phyloP scores from a whole-genome alignment of 768 basidiomycete species.

The Candolleomyces efflorescens region DNA sequence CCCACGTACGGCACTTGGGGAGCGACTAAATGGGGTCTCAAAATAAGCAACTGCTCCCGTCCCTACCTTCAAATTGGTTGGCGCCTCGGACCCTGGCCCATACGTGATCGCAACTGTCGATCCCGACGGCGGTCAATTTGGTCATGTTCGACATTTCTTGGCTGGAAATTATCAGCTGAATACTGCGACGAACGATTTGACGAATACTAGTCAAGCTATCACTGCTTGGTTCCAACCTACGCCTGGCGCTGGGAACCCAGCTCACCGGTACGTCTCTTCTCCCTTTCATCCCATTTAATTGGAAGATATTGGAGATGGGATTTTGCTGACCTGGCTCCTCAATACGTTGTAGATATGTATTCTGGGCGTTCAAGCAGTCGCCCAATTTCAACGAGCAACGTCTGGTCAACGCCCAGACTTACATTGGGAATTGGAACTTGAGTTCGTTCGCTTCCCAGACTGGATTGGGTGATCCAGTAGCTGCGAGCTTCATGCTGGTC shows the following conservation, averaged over 20 bases:
- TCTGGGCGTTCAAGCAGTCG: slow-evolving; percentile 40
- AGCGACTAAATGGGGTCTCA: not conserved
- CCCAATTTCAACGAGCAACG: slow-evolving; percentile 33
- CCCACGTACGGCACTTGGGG: not conserved
- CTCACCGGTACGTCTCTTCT: not conserved
- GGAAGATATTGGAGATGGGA: not conserved
- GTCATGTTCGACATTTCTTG: slow-evolving; percentile 42
- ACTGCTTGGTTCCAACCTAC: slow-evolving; percentile 36
- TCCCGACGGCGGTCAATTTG: slow-evolving; percentile 35
- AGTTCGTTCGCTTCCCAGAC: slow-evolving; percentile 36
- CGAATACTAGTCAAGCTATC: slow-evolving; percentile 37
- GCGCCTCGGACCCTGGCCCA: slow-evolving; percentile 27
- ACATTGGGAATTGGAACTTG: slow-evolving; percentile 34
- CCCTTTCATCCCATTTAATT: not conserved
- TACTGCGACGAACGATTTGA: slow-evolving; percentile 15
- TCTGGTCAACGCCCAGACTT: slow-evolving; percentile 29
- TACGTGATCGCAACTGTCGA: slow-evolving; percentile 39
- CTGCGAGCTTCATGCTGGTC: slow-evolving; percentile 43
- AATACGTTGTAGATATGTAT: slow-evolving; percentile 31
- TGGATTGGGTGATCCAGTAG: slow-evolving; percentile 39
- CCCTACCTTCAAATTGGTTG: slow-evolving; percentile 27
- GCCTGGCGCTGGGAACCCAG: slow-evolving; percentile 13
- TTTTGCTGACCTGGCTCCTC: not conserved
- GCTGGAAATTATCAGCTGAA: slow-evolving; percentile 29
- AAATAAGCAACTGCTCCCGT: slow-evolving; percentile 31